Evolutionary conservation across 495 filamentous ascomycete species (phyloP), one percentile per base, ranked within the genome.

Genomic region (Trichoderma asperelloides): DNA sequence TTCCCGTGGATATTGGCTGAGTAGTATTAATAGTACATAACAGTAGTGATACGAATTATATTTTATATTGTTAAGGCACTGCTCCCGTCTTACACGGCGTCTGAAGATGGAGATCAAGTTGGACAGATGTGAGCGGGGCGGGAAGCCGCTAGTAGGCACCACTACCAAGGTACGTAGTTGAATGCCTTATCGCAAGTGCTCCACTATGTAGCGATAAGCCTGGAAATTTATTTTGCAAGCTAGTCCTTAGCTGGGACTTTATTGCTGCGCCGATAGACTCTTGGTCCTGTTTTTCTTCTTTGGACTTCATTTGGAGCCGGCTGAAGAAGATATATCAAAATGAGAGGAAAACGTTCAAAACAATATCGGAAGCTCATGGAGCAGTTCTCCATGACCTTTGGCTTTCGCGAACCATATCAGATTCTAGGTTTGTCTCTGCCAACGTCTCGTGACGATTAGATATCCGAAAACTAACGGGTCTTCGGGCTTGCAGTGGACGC

Each of bases 341-440:
- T 68, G 67, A 68, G 55, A 73, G 93, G 91, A 67, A 97, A 97
- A 77, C 87, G 95, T 69, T 88, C 90, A 8, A 98, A 97, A 81
- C 90, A 92, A 75, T 98, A 98, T 78, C 88, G 91, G 73, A 96
- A 96, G 87, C 85, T 97, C 67, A 97, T 99, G 92, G 86, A 91
- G 71, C 87, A 93, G 73, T 98, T 92, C 86, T 85, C 86, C 72
- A 80, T 92, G 68, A 85, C 82, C 62, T 96, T 93, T 70, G 88
- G 89, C 27, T 97, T 96, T 76, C 91, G 93, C 66, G 90, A 93
- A 74, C 92, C 94, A 7, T 98, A 97, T 74, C 94, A 98, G 80
- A 88, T 98, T 21, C 84, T 98, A 43, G 77, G 88, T 91, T 80
- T 63, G 80, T 70, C 49, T 45, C 57, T 12, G 9, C 25, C 18